Percentiles rank a stretch among this genome's conserved stretches.
Conservation (phyloP, 2,329 filamentous ascomycete genomes). For the Metarhizium album region DNA sequence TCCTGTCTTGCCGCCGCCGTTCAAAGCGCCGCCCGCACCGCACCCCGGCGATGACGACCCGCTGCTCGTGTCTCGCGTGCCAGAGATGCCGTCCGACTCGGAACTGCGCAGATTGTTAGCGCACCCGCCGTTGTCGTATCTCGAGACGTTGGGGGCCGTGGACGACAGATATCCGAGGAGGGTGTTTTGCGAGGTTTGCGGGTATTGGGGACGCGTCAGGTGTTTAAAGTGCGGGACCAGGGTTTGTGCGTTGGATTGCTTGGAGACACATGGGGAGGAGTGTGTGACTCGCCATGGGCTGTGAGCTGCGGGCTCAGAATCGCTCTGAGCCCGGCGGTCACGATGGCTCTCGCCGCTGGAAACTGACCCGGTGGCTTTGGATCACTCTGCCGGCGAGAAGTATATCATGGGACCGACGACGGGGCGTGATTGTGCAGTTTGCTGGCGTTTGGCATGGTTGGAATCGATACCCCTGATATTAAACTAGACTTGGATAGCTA, state of each 20-base stretch:
- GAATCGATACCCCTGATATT: background rate
- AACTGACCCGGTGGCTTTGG: background rate
- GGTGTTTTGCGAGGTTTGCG: slow-evolving; percentile 68
- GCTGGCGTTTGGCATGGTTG: background rate
- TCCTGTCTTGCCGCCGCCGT: slow-evolving; percentile 25
- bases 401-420: no score
- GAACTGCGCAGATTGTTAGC: slow-evolving; percentile 55
- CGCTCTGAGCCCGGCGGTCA: background rate
- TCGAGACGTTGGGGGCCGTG: slow-evolving; percentile 46
- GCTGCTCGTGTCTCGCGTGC: slow-evolving; percentile 47
- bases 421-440: slow-evolving; percentile 2
- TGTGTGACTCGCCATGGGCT: slow-evolving; percentile 54
- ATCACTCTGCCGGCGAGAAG: no score
- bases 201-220: slow-evolving; percentile 68
- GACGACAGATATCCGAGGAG: slow-evolving; percentile 43
- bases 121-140: slow-evolving; percentile 56
- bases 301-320: slow-evolving; percentile 12
- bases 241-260: slow-evolving; percentile 67
- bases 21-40: slow-evolving; percentile 20
- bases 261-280: slow-evolving; percentile 61
- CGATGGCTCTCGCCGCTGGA: slow-evolving; percentile 2
- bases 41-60: slow-evolving; percentile 44
- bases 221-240: slow-evolving; percentile 70
- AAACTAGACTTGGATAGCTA: background rate
- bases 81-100: slow-evolving; percentile 43